phyloP scores from a whole-genome alignment of 305 asterid species.

The Striga hermonthica region DNA sequence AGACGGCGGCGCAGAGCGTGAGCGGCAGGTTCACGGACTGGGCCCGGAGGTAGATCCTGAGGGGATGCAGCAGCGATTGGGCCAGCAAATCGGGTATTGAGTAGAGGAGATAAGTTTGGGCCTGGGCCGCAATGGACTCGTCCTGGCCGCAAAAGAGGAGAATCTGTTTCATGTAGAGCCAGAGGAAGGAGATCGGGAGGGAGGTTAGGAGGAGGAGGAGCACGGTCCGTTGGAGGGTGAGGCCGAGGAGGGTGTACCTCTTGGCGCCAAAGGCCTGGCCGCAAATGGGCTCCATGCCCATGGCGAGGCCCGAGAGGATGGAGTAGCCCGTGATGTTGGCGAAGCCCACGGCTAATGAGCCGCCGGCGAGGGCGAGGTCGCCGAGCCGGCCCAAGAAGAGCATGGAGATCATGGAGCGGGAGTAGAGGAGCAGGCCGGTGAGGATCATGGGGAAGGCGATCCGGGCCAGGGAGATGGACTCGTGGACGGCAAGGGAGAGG shows the following conservation, averaged over 20 bases:
- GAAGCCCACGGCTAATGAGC: conserved; percentile 86
- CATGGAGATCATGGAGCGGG: conserved; percentile 45
- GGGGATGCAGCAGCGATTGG: conserved; percentile 46
- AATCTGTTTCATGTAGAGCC: conserved; percentile 45
- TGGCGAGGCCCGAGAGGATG: conserved; percentile 79
- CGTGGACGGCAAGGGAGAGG: conserved; percentile 31
- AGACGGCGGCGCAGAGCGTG: conserved; percentile 40
- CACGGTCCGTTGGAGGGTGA: conserved; percentile 56
- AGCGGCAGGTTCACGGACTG: conserved; percentile 51
- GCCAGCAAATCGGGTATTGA: conserved; percentile 44
- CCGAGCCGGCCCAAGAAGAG: conserved; percentile 81
- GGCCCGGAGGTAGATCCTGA: conserved; percentile 47
- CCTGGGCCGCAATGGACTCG: conserved; percentile 41
- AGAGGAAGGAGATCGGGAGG: conserved; percentile 40
- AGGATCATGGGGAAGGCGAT: conserved; percentile 56
- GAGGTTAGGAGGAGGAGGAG: conserved; percentile 40
- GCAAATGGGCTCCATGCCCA: conserved; percentile 89
- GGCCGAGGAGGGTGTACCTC: conserved; percentile 58
- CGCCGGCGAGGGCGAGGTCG: conserved; percentile 86
- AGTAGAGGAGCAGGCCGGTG: conserved; percentile 55
- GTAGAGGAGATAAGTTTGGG: conserved; percentile 42
- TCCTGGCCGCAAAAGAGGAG: conserved; percentile 48
- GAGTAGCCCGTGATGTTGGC: conserved; percentile 93
- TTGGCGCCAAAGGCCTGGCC: conserved; percentile 82
- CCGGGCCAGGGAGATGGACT: conserved; percentile 37